Evolutionary conservation across 1,284 basidiomycete species (phyloP).

Genomic region (Xerocomus minutiporus): DNA sequence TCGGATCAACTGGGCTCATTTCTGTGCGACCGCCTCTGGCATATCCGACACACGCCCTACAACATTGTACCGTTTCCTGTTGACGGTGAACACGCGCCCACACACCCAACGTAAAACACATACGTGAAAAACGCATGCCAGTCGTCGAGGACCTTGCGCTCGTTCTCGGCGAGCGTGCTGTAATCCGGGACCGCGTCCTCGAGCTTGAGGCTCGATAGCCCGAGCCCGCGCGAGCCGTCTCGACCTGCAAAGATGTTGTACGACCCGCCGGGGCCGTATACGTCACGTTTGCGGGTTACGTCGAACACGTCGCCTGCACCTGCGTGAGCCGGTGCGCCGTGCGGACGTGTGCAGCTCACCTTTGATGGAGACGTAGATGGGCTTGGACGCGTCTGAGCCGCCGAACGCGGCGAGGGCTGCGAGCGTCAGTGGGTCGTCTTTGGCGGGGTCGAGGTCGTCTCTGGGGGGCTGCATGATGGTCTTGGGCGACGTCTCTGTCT

Average conservation of each 20-base stretch:
- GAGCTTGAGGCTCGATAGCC: conserved; percentile 80
- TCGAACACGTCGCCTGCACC: conserved; percentile 67
- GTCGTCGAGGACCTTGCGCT: conserved; percentile 83
- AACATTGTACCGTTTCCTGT: conserved; percentile 78
- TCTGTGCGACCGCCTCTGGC: conserved; percentile 32
- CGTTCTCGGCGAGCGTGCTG: conserved; percentile 67
- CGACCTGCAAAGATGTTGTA: conserved; percentile 84
- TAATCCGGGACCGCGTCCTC: conserved; percentile 92
- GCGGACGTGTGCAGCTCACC: conserved; percentile 38
- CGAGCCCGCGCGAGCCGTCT: conserved; percentile 81
- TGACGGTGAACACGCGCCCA: not conserved
- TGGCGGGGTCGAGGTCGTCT: conserved; percentile 66
- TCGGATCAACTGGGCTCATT: not conserved
- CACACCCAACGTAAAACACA: conserved; percentile 1
- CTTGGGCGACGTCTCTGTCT: conserved; percentile 41
- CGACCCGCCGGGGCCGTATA: conserved; percentile 71
- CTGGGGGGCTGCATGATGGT: conserved; percentile 66
- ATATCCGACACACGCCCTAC: conserved; percentile 62
- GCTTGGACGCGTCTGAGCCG: conserved; percentile 58
- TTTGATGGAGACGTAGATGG: conserved; percentile 88
- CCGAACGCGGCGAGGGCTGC: conserved; percentile 65
- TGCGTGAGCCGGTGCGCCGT: conserved; percentile 8
- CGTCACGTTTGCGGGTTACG: conserved; percentile 75
- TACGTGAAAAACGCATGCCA: conserved; percentile 81
- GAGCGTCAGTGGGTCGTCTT: conserved; percentile 70